Percentiles rank a stretch among this genome's conserved stretches.
Evolutionary conservation across 2,329 filamentous ascomycete species (phyloP).

Genomic region (Whalleya microplaca): DNA sequence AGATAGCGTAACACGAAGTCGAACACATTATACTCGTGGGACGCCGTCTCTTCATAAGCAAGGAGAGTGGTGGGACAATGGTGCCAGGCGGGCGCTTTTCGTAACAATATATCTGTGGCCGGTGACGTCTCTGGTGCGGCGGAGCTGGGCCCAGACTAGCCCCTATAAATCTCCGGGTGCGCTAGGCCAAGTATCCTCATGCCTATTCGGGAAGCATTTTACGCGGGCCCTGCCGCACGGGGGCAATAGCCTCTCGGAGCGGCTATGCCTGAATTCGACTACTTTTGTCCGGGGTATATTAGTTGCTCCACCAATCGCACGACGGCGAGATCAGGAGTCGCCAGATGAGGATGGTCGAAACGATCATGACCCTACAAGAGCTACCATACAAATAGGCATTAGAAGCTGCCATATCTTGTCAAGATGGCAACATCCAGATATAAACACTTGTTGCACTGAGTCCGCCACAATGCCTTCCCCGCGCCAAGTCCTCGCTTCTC

Average conservation of each 20-base stretch:
- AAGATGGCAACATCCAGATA: neutral
- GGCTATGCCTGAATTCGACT: neutral
- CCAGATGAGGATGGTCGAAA: neutral
- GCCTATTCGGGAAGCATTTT: neutral
- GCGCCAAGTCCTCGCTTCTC: constrained; percentile 2
- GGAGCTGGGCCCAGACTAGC: neutral
- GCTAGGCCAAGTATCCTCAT: neutral
- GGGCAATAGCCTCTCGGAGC: neutral
- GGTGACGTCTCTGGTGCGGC: too few species aligned
- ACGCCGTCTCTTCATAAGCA: too few species aligned
- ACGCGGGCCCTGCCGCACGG: neutral
- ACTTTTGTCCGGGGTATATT: neutral
- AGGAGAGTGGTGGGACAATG: too few species aligned
- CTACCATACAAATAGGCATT: neutral
- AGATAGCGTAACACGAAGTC: too few species aligned
- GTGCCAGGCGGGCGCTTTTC: too few species aligned
- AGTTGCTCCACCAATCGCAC: neutral
- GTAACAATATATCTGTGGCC: too few species aligned
- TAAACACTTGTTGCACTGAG: neutral
- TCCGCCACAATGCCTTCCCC: neutral
- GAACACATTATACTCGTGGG: too few species aligned
- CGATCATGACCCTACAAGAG: neutral
- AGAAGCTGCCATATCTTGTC: too few species aligned
- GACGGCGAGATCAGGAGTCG: neutral
- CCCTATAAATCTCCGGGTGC: neutral